Base-by-base conservation (phyloP, 75 land plant genomes). In the Isoetes taiwanensis region DNA sequence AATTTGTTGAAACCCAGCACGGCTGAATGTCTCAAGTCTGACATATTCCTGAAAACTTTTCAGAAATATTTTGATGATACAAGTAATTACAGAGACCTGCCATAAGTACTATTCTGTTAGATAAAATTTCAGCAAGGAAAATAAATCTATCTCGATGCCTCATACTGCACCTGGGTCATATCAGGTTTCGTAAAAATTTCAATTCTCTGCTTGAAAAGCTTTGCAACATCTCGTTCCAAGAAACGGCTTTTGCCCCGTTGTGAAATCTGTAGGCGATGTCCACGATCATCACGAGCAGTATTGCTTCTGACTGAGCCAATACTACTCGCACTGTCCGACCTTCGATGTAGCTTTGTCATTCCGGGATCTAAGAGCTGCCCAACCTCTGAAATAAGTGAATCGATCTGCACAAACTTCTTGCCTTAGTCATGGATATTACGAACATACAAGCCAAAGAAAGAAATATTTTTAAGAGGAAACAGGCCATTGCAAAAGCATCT, bases 1-100 rank as follows among this genome's bases (percentile, higher is more conserved):
- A 52, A 93, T 93, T 62, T 93, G 98, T 43, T 93, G 95, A 37
- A 76, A 87, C 43, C 98, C 98, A 64, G 86, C 81, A 28, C 98
- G 68, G 52, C 78, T 79, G 46, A 88, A 93, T 8, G 98, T 93
- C 57, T 88, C 90, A 25, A 93, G 83, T 28, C 98, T 52, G 4
- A 84, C 90, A 75, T 75, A 93, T 73, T 93, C 96, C 75, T 81
- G 82, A 64, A 93, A 69, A 59, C 83, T 93, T 54, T 93, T 88
- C 19, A 93, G 61, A 57, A 77, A 69, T 32, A 81, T 73, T 54
- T 87, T 93, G 17, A 88, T 65, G n/a, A 84, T 57, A 19, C 85
- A 75, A 35, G 89, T 84, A 34, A 88, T 34, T 38, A 93, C 90
- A 9, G 95, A 93, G 54, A 76, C 83, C 98, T 93, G 94, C 41